Evolutionary conservation across 2,329 filamentous ascomycete genomes (phyloP), one percentile per base, ranked within the genome.

Genomic region (Aspergillus sp.): DNA sequence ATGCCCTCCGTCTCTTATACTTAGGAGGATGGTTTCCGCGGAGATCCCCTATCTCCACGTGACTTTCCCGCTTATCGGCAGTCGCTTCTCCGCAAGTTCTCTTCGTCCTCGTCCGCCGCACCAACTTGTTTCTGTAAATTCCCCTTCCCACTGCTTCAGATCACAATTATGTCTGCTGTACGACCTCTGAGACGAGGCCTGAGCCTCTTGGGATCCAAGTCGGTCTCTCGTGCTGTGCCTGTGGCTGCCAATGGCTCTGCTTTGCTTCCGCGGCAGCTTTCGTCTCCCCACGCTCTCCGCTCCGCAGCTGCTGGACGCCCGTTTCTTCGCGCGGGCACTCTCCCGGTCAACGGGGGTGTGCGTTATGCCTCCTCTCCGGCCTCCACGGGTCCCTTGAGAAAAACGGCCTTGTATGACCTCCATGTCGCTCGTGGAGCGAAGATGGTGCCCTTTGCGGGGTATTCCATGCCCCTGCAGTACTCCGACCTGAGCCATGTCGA

Each of bases 371-470:
- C 72, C 5, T 64, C 64, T 29, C 58, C 25, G 9, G 25, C 55
- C 36, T 57, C 61, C 17, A 52, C 51, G n/a, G 48, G 49, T 1
- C 45, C 64, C 9, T 55, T 74, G 53, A 68, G 67, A 32, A 69
- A 69, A 74, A 95, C 90, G 2, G 85, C 87, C 23, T 79, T 97
- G 19, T 88, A 93, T 72, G 86, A 91, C 64, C 78, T 95, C 19
- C 89, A 96, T 71, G 66, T 92, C 57, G 80, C 83, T 53, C 79
- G 89, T 68, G 90, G 90, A 61, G 94, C 83, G 61, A 97, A 96
- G 77, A 94, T 97, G 85, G 93, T 97, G 46, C 89, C 91, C n/a
- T 99, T 97, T 74, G 93, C 89, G 58, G 91, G 91, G 61, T 96
- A 87, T 77, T 80, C 84, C 63, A 97, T 99, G 91, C 94, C 94